Base-by-base conservation (phyloP, 2,329 filamentous ascomycete genomes). In the Monilinia aucupariae region DNA sequence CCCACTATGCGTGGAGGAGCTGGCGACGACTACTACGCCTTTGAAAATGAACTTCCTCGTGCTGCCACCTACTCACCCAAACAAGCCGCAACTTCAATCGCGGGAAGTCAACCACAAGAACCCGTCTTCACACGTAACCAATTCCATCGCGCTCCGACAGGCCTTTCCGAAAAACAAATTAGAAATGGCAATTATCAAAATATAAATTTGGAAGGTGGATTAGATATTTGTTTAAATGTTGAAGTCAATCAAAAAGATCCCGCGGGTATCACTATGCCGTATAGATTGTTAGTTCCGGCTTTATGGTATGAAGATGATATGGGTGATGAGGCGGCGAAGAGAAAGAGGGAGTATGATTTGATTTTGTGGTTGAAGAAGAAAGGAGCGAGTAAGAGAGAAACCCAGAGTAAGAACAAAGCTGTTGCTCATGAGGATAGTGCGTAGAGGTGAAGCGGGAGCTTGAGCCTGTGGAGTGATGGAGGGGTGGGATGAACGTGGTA, bases 241-340 rank as follows among this genome's bases (percentile, higher is more conserved):
- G 94, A 99, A 76, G 85, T 97, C 65, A 92, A 88, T 70, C 84
- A 90, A 51, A 86, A 85, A 66, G 92, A 99, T 70, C 93, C 94
- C 0, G 83, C 89, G 0, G 96, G 94, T 17, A 91, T 91, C 67
- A 99, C 94, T 0, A 84, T 86, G 58, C 91, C 92, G 10, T 99
- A 99, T 74, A 82, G 91, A 47, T 78, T 99, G 6, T 81, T 97
- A 1, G 87, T 99, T 6, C 94, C 96, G 13, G 85, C 86, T 60
- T 78, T 99, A 59, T 82, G 81, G 75, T 87, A 86, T 62, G 69
- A 73, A 25, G 71, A 72, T 47, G 62, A 52, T 51, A 47, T 59
- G 52, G 61, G 58, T 17, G 47, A 64, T 22, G 63, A 62, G 22
- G 55, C 54, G 17, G 64, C 55, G 2, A 62, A 64, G n/a, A 50